Percentiles rank a stretch among this genome's conserved stretches.
Conservation (phyloP, 169 alveolate species). For the Babesia bovis region DNA sequence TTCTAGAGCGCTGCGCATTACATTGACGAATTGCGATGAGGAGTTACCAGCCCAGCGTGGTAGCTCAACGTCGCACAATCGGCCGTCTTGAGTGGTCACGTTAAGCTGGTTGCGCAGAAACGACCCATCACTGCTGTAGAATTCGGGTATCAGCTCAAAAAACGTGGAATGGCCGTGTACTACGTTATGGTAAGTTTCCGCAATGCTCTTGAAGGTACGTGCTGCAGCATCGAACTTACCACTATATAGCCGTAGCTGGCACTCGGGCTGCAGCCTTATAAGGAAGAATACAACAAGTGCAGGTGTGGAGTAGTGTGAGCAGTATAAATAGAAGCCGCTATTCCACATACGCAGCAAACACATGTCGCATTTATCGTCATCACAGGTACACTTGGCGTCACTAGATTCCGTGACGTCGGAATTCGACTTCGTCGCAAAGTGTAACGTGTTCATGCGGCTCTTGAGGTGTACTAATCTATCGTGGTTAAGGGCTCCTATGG, state of each 20-base stretch:
- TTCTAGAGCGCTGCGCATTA: constrained; percentile 91
- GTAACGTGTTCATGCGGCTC: constrained; percentile 79
- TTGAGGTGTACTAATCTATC: constrained; percentile 80
- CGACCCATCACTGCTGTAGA: constrained; percentile 83
- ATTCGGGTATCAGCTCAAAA: constrained; percentile 93
- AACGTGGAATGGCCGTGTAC: constrained; percentile 79
- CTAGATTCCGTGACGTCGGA: background rate
- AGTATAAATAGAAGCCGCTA: constrained; percentile 88
- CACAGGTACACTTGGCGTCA: constrained; percentile 15
- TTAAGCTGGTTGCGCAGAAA: constrained; percentile 85
- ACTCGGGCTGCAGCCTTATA: constrained; percentile 91
- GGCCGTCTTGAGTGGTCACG: constrained; percentile 74
- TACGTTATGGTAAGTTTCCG: constrained; percentile 72
- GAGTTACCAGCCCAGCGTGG: constrained; percentile 86
- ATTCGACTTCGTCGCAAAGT: constrained; percentile 1
- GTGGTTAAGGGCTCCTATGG: constrained; percentile 88
- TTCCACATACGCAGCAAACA: constrained; percentile 52
- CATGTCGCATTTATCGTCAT: constrained; percentile 38
- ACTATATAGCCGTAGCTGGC: constrained; percentile 91
- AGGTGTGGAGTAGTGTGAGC: constrained; percentile 96
- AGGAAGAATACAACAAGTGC: constrained; percentile 95
- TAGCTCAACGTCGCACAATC: constrained; percentile 82
- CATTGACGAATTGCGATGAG: constrained; percentile 72
- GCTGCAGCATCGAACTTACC: constrained; percentile 87
- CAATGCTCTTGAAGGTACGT: constrained; percentile 74